These are phyloP conservation scores for Candida sphagnicola DNA, from an alignment of 805 yeast species.

Conservation along the genomic window DNA sequence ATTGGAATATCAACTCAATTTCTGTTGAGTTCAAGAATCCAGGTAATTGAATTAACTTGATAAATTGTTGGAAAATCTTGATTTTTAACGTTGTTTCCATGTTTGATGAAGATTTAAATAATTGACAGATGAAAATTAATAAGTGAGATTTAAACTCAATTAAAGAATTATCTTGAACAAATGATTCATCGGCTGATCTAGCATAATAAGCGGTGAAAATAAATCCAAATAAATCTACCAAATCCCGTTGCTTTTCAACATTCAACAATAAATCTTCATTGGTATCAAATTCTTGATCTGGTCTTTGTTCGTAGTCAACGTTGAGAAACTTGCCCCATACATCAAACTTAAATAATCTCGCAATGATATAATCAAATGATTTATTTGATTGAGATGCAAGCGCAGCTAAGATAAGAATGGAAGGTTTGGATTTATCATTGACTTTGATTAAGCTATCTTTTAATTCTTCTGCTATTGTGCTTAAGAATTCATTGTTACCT, in stretches of 20 bases:
- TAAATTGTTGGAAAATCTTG: slow-evolving; percentile 60
- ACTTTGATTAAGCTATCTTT: slow-evolving; percentile 46
- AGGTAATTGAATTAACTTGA: slow-evolving; percentile 48
- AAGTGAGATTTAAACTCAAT: slow-evolving; percentile 59
- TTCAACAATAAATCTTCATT: slow-evolving; percentile 33
- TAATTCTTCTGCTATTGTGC: slow-evolving; percentile 42
- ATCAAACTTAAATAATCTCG: slow-evolving; percentile 27
- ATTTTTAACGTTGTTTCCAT: slow-evolving; percentile 68
- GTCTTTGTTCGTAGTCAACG: slow-evolving; percentile 13
- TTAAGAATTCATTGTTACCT: slow-evolving; percentile 25
- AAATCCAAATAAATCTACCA: slow-evolving; percentile 58
- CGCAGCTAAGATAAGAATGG: slow-evolving; percentile 56
- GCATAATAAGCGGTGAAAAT: slow-evolving; percentile 46
- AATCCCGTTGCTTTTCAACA: slow-evolving; percentile 53
- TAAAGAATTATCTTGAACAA: slow-evolving; percentile 32
- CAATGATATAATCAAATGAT: slow-evolving; percentile 47
- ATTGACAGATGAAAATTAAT: slow-evolving; percentile 61
- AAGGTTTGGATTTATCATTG: slow-evolving; percentile 56
- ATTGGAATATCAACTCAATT: slow-evolving; percentile 56
- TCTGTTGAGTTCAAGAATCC: slow-evolving; percentile 53
- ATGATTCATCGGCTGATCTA: slow-evolving; percentile 3
- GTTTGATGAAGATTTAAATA: slow-evolving; percentile 62
- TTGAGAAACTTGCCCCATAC: slow-evolving; percentile 40
- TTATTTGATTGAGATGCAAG: slow-evolving; percentile 45
- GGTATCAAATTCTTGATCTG: slow-evolving; percentile 9